phyloP scores from a whole-genome alignment of 306 rosid genomes.

The Quercus variabilis region DNA sequence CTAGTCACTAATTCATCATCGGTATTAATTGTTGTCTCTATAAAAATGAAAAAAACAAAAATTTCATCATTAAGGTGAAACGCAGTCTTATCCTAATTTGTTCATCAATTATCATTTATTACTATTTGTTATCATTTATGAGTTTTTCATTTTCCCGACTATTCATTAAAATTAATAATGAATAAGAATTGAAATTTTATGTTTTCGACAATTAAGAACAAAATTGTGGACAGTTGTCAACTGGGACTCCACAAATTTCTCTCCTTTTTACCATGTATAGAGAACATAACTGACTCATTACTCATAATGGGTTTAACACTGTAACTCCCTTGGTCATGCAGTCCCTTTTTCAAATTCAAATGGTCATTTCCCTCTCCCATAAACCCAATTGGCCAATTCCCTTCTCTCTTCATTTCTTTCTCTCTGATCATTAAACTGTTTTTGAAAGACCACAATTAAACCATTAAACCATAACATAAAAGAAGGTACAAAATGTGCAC shows the following conservation, averaged over 20 bases:
- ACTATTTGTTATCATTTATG: no score
- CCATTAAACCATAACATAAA: neutral
- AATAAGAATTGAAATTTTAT: neutral
- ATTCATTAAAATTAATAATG: no score
- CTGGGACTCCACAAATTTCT: conserved; percentile 29
- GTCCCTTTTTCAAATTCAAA: conserved; percentile 31
- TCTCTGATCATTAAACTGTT: neutral
- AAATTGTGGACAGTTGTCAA: conserved; percentile 2
- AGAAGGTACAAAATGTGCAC: conserved; percentile 32
- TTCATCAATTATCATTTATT: no score
- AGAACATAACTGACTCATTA: conserved; percentile 33
- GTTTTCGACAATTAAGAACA: neutral
- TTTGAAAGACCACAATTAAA: neutral
- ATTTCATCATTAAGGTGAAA: no score
- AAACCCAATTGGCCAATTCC: neutral
- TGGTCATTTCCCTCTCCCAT: conserved; percentile 19
- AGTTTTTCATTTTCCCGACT: no score
- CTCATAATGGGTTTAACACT: conserved; percentile 26
- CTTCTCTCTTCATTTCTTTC: neutral
- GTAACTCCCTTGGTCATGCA: conserved; percentile 29
- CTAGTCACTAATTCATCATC: no score
- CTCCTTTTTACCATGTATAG: conserved; percentile 23
- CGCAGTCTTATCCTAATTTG: no score
- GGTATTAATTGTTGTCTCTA: no score
- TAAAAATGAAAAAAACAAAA: no score